Conservation (phyloP, 495 filamentous ascomycete species). For the Aspergillus conjunctus region DNA sequence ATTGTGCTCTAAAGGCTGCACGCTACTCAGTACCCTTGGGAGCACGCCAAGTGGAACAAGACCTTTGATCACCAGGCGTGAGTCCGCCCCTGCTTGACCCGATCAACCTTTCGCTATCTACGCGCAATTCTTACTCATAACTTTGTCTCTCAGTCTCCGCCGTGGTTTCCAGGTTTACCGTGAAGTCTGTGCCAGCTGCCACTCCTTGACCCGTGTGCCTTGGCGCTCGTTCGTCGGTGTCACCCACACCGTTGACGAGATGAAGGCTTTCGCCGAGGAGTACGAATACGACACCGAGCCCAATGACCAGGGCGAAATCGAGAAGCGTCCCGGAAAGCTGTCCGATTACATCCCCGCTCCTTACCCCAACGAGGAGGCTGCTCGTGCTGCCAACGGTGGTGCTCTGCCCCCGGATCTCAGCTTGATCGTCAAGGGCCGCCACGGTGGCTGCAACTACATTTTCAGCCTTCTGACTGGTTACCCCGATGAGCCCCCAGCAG, state of each 20-base stretch:
- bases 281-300: constrained; percentile 98
- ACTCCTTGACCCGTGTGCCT: constrained; percentile 91
- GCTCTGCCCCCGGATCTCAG: constrained; percentile 96
- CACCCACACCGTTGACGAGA: constrained; percentile 94
- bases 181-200: constrained; percentile 96
- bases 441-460: constrained; percentile 98
- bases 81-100: constrained; percentile 39
- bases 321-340: constrained; percentile 96
- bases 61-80: constrained; percentile 97
- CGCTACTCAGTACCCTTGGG: constrained; percentile 91
- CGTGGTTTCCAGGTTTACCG: constrained; percentile 99
- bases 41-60: constrained; percentile 83
- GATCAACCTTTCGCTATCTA: neutral
- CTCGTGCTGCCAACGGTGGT: constrained; percentile 96
- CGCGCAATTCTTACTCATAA: constrained; percentile 32
- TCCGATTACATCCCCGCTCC: constrained; percentile 94
- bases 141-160: constrained; percentile 67
- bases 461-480: constrained; percentile 98
- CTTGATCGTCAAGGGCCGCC: constrained; percentile 95
- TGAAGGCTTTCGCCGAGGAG: constrained; percentile 95
- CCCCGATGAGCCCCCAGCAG: constrained; percentile 92
- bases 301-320: constrained; percentile 96
- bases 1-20: constrained; percentile 67
- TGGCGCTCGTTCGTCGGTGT: constrained; percentile 91
- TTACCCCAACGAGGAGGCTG: constrained; percentile 98